These are phyloP conservation scores for Sphagnurus paluster DNA, from an alignment of 1,284 basidiomycete genomes.

Conservation along the genomic window DNA sequence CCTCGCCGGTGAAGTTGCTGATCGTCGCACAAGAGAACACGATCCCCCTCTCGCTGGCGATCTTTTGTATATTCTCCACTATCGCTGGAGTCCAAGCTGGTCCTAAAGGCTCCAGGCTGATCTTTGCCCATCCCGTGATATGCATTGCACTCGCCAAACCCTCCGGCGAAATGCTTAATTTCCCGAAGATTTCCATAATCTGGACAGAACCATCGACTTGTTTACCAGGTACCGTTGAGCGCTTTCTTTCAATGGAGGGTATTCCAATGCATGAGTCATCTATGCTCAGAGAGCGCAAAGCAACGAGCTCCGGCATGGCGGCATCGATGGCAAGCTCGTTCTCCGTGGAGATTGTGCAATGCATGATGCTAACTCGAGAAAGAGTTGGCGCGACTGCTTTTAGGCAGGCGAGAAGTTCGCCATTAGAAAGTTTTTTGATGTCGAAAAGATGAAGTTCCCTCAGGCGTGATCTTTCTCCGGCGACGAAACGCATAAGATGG, in stretches of 20 bases:
- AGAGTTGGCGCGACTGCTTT: conserved; percentile 5
- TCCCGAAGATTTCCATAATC: background rate
- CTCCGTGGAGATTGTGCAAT: background rate
- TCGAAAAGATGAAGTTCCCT: background rate
- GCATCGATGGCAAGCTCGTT: conserved; percentile 10
- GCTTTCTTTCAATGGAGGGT: conserved; percentile 4
- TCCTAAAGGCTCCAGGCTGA: background rate
- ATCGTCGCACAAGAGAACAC: no score
- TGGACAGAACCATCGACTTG: background rate
- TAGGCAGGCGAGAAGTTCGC: conserved; percentile 2
- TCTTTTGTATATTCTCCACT: background rate
- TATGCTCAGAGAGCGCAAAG: background rate
- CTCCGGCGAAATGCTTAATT: background rate
- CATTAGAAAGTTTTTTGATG: background rate
- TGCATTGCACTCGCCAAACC: conserved; percentile 1
- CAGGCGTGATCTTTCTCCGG: background rate
- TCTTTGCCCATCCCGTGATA: background rate
- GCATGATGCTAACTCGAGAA: background rate
- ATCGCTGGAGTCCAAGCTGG: background rate
- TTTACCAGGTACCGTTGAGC: background rate
- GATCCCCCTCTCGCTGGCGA: background rate
- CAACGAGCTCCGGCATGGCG: conserved; percentile 1
- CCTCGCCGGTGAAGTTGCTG: no score
- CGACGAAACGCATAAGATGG: conserved; percentile 7
- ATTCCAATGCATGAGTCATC: background rate